These are phyloP conservation scores for Cutaneotrichosporon cyanovorans DNA, from an alignment of 1,284 basidiomycete genomes.

Conservation along the genomic window DNA sequence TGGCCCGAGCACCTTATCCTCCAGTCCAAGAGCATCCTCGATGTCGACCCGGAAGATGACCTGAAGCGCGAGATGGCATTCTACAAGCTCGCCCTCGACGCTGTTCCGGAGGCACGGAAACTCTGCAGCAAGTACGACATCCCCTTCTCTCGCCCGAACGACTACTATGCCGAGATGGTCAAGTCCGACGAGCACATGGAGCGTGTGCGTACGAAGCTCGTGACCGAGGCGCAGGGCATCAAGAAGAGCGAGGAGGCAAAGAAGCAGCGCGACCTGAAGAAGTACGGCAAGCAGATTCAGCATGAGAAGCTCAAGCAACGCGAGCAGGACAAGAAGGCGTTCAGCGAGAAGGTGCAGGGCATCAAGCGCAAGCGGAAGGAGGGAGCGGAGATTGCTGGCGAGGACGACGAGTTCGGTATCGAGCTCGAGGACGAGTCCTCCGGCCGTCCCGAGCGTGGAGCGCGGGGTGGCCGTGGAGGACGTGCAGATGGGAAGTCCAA, in stretches of 20 bases:
- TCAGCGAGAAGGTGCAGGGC: conserved; percentile 72
- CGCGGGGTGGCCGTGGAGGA: conserved; percentile 28
- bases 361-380: conserved; percentile 86
- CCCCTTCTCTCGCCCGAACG: conserved; percentile 83
- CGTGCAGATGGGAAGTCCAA: conserved; percentile 38
- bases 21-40: conserved; percentile 63
- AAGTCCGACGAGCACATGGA: conserved; percentile 98
- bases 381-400: conserved; percentile 62
- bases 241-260: conserved; percentile 88
- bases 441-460: conserved; percentile 10
- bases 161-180: conserved; percentile 99
- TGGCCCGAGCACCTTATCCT: conserved; percentile 81
- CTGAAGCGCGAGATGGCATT: conserved; percentile 90
- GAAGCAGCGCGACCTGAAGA: conserved; percentile 89
- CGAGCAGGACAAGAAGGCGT: conserved; percentile 67
- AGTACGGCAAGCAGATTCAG: conserved; percentile 96
- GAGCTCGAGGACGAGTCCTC: conserved; percentile 12
- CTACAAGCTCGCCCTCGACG: conserved; percentile 89
- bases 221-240: conserved; percentile 80
- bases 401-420: conserved; percentile 30
- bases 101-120: conserved; percentile 64
- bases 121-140: conserved; percentile 64
- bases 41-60: conserved; percentile 65
- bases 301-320: conserved; percentile 74
- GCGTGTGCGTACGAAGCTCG: conserved; percentile 78